A percentile compares a stretch with the other conserved stretches of the same genome.
Evolutionary conservation across 1,284 basidiomycete genomes (phyloP).

Genomic region (Albatrellus sp.): DNA sequence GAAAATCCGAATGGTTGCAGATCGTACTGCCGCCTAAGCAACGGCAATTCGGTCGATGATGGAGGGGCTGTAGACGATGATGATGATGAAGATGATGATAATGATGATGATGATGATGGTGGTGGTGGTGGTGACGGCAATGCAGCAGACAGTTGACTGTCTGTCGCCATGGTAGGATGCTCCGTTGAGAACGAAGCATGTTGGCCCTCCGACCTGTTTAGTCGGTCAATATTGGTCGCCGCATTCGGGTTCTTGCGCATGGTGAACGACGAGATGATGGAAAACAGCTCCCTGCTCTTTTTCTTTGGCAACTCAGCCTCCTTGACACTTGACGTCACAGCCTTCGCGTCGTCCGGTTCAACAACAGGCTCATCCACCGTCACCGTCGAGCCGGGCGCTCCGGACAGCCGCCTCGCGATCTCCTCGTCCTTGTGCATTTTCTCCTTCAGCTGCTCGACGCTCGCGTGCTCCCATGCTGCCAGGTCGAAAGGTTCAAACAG

Average conservation of each 20-base stretch:
- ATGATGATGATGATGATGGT: neutral
- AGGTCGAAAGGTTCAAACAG: slow-evolving; percentile 67
- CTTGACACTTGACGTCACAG: neutral
- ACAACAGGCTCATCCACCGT: neutral
- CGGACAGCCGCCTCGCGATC: slow-evolving; percentile 7
- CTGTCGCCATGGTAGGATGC: neutral
- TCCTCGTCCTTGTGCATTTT: slow-evolving; percentile 23
- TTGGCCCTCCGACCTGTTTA: neutral
- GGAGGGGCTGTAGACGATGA: neutral
- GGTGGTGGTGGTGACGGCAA: neutral
- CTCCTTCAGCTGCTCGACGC: slow-evolving; percentile 33
- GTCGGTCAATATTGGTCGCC: no score
- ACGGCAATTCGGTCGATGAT: slow-evolving; percentile 13
- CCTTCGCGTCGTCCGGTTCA: neutral
- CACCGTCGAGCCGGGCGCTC: neutral
- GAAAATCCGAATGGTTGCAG: slow-evolving; percentile 59
- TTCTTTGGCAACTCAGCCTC: neutral
- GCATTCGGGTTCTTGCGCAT: no score
- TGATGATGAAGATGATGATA: neutral
- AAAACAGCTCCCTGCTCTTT: neutral
- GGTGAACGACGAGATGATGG: neutral
- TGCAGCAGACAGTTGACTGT: neutral
- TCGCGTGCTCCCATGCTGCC: slow-evolving; percentile 55
- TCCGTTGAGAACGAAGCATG: neutral
- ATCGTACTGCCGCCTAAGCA: slow-evolving; percentile 48